Evolutionary conservation across 306 rosid genomes (phyloP), one percentile per base, ranked within the genome.

Genomic region (Clitoria ternatea): DNA sequence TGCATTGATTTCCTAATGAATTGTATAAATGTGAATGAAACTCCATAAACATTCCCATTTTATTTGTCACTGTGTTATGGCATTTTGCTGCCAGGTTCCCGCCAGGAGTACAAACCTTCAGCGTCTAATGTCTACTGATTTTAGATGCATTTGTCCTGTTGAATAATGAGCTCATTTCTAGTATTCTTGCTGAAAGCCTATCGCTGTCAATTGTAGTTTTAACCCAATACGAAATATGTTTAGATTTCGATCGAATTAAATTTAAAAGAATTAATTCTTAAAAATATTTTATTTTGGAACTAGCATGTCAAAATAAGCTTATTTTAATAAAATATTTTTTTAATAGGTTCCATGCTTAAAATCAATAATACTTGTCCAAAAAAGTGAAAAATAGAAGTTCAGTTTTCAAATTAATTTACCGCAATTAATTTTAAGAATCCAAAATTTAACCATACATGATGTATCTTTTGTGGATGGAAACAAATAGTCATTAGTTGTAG

Each of bases 1-100:
- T 71, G 48, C 54, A 17, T 49, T 15, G 54, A 43, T 56, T 42
- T 42, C 14, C 14, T 49, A 22, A 23, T 29, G 43, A 60, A 67
- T 55, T n/a, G 40, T 54, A 39, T 49, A 55, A 64, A 69, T 42
- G 20, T 17, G 71, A 78, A 69, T 57, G 54, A 74, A 52, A 80
- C 77, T 35, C 19, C 45, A 20, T 39, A 47, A 40, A 83, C 86
- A 43, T 49, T 63, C 45, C 5, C 5, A 29, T 42, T 50, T 72
- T 61, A 20, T 48, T 52, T 80, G 18, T 14, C 71, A 17, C 59
- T 63, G 57, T 74, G 48, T 48, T 30, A 20, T 22, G 63, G 69
- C 72, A 78, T 29, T 68, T 67, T 54, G 62, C 73, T 42, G 32
- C 77, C 47, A 18, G 15, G 14, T 23, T 32, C 56, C 30, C 52